Conservation (phyloP, 495 filamentous ascomycete genomes). For the Penicillium coffeae region DNA sequence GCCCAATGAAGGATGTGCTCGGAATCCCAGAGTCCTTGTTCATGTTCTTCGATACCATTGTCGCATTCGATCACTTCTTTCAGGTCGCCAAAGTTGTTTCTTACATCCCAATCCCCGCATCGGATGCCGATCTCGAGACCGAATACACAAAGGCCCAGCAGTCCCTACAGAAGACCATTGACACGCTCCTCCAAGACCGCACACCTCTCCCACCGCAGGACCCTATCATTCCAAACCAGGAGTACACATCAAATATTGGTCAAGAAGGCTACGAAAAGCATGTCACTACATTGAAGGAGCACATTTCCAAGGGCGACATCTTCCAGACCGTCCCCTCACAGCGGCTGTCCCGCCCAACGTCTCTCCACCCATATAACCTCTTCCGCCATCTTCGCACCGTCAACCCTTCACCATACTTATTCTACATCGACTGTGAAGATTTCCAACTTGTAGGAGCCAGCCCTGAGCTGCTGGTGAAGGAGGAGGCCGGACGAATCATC, state of each 20-base stretch:
- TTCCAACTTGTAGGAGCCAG: conserved; percentile 95
- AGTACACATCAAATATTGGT: conserved; percentile 93
- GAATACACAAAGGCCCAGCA: conserved; percentile 63
- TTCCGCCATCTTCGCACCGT: conserved; percentile 93
- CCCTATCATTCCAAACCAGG: conserved; percentile 64
- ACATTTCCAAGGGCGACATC: conserved; percentile 88
- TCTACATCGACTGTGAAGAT: conserved; percentile 85
- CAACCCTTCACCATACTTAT: conserved; percentile 94
- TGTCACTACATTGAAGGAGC: conserved; percentile 74
- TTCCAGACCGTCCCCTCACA: conserved; percentile 97
- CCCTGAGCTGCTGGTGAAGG: conserved; percentile 89
- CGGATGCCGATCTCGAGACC: conserved; percentile 47
- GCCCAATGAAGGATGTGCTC: conserved; percentile 82
- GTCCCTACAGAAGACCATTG: conserved; percentile 61
- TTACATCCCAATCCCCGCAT: conserved; percentile 59
- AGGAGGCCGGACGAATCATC: conserved; percentile 81
- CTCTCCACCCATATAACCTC: conserved; percentile 94
- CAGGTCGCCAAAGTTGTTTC: conserved; percentile 89
- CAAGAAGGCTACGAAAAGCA: conserved; percentile 81
- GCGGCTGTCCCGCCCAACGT: conserved; percentile 82
- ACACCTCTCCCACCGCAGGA: conserved; percentile 73
- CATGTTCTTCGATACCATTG: conserved; percentile 95
- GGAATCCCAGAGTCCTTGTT: conserved; percentile 89
- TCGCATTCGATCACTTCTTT: conserved; percentile 94
- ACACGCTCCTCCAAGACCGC: conserved; percentile 64